Conservation (phyloP, 208 protist species). For the Leptomonas seymouri region DNA sequence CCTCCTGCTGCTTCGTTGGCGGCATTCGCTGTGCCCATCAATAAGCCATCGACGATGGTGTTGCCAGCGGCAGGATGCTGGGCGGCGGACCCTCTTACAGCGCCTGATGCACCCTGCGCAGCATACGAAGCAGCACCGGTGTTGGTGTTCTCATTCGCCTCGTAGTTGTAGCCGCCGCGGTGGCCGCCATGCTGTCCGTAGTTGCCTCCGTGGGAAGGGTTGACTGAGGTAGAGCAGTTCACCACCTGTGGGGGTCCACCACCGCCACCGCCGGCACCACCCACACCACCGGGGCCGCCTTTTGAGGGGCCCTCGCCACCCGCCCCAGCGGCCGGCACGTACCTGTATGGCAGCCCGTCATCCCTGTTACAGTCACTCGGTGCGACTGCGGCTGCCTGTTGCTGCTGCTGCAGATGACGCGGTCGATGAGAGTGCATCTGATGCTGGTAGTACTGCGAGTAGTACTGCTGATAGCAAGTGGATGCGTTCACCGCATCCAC, state of each 20-base stretch:
- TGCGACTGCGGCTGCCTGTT: conserved; percentile 6
- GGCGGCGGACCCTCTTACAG: not conserved
- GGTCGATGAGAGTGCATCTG: conserved; percentile 26
- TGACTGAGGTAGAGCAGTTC: not conserved
- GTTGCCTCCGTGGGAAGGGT: not conserved
- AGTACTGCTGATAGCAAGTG: conserved; percentile 31
- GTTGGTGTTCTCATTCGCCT: not conserved
- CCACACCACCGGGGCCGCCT: not conserved
- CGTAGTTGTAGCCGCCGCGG: conserved; percentile 11
- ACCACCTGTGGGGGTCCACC: not conserved
- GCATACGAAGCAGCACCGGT: not conserved
- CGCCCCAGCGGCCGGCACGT: not conserved
- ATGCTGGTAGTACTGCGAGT: conserved; percentile 30
- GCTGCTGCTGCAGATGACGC: too few relatives aligned
- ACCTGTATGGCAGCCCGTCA: not conserved
- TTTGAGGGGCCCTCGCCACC: conserved; percentile 3
- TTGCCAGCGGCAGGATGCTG: not conserved
- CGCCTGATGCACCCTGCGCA: not conserved
- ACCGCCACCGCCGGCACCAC: not conserved
- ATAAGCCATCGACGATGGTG: not conserved
- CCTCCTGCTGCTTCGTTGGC: not conserved
- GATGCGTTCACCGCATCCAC: conserved; percentile 15
- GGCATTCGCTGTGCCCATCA: not conserved
- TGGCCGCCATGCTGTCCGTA: not conserved
- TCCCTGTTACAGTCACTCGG: not conserved